These are phyloP conservation scores for Neospora caninum DNA, from an alignment of 169 alveolate genomes.

Conservation along the genomic window DNA sequence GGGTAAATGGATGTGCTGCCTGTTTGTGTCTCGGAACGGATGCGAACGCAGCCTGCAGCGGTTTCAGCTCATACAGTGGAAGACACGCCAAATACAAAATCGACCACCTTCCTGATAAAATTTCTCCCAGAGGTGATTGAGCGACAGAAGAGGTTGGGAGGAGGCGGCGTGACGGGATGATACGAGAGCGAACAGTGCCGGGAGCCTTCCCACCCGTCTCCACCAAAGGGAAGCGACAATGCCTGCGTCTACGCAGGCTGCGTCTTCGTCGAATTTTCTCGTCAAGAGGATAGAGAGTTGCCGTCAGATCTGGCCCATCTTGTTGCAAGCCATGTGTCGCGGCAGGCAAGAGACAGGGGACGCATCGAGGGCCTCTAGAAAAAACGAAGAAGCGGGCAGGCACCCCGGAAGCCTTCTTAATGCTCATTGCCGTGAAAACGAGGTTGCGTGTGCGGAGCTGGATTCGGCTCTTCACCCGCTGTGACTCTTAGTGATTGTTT, in stretches of 20 bases:
- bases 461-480: no score
- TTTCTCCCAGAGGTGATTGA: conserved; percentile 79
- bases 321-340: no score
- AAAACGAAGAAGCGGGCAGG: no score
- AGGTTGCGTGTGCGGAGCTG: no score
- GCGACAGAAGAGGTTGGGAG: conserved; percentile 60
- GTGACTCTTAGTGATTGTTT: no score
- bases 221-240: neutral
- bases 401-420: no score
- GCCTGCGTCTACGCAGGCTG: neutral
- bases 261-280: neutral
- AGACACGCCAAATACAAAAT: conserved; percentile 70
- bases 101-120: conserved; percentile 81
- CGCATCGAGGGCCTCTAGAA: no score
- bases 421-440: no score
- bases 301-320: neutral
- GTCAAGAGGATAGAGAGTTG: neutral
- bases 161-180: conserved; percentile 19
- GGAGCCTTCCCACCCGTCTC: neutral
- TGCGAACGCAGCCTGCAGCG: conserved; percentile 74
- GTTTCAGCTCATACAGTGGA: conserved; percentile 85
- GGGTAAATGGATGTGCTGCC: no score
- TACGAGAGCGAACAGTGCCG: neutral
- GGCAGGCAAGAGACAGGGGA: no score
- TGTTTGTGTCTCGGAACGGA: neutral